Percentiles rank a stretch among this genome's conserved stretches.
Evolutionary conservation across 108 stramenopile genomes (phyloP).

Genomic region (Nannochloropsis oceanica): DNA sequence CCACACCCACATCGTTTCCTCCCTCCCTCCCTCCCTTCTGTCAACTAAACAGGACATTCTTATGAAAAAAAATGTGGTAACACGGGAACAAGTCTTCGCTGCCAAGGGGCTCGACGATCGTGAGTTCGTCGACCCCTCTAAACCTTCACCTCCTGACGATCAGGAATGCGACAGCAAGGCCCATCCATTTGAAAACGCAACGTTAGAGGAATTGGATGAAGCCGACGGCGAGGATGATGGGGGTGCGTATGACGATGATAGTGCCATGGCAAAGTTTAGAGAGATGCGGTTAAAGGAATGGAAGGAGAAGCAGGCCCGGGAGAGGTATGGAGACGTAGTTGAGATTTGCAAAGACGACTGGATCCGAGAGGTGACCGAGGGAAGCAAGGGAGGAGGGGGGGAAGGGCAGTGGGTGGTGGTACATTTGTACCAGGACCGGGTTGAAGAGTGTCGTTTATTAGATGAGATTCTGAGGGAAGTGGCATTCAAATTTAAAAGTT

Average conservation of each 20-base stretch:
- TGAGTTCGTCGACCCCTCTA: background rate
- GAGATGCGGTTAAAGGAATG: constrained; percentile 31
- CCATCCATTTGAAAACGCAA: background rate
- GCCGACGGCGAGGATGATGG: constrained; percentile 18
- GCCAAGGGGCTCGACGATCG: constrained; percentile 23
- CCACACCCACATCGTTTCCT: background rate
- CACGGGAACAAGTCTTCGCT: constrained; percentile 7
- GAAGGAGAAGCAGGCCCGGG: constrained; percentile 16
- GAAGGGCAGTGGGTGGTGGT: constrained; percentile 27
- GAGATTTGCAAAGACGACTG: constrained; percentile 40
- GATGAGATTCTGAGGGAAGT: constrained; percentile 30
- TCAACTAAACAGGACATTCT: constrained; percentile 13
- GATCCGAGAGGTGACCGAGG: constrained; percentile 41
- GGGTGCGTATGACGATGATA: constrained; percentile 15
- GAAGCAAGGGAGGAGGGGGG: constrained; percentile 11
- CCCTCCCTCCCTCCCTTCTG: too few relatives aligned
- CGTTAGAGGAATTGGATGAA: constrained; percentile 13
- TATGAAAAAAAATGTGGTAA: constrained; percentile 17
- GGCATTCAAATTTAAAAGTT: constrained; percentile 23
- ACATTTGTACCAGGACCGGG: constrained; percentile 34
- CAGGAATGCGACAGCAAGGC: constrained; percentile 3
- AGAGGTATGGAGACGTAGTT: constrained; percentile 32
- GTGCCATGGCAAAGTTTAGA: background rate
- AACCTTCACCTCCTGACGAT: background rate
- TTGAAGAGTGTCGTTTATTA: constrained; percentile 34